Base-by-base conservation (phyloP, 169 alveolate genomes). In the Cryptosporidium andersoni region DNA sequence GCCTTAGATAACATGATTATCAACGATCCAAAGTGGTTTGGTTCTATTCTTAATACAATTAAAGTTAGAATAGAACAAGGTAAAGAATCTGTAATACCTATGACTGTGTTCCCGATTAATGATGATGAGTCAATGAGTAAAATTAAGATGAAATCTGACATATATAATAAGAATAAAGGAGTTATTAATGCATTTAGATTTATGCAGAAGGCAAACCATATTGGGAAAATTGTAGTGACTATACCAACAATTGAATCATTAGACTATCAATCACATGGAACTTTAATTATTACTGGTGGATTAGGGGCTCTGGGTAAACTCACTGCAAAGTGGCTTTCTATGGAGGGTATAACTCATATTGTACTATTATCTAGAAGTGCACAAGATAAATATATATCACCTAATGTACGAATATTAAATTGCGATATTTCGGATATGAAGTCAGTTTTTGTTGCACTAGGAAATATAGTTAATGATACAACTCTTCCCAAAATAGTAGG, bases 131-230 rank as follows among this genome's bases (percentile, higher is more conserved):
- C 82, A 1, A 16, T 7, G 7, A 25, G 45, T 45, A 4, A 43
- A 56, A 42, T 60, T 51, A 25, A 25, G 25, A 25, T 25, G 25
- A 60, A 60, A 25, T 14, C 16, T 64, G 47, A 5, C 34, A 49
- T 9, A 7, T 11, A 51, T 5, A 1, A 11, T 5, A 42, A 40
- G 2, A 16, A 65, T 16, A 53, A 62, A 34, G 88, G 65, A n/a
- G 48, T 66, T 55, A 37, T 55, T 40, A 53, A 65, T 2, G 90
- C 68, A 37, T 82, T 82, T 81, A 64, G 90, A 48, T 82, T 45
- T 48, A 43, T 82, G 64, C 90, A 82, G 49, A 64, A 14, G 51
- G 90, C 90, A 51, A 80, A 58, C 56, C 90, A 82, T 47, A 82
- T 82, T 16, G 90, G 90, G 3, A 82, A 82, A 58, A 89, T 82